phyloP scores from a whole-genome alignment of 306 rosid species.

The Cucurbita maxima region DNA sequence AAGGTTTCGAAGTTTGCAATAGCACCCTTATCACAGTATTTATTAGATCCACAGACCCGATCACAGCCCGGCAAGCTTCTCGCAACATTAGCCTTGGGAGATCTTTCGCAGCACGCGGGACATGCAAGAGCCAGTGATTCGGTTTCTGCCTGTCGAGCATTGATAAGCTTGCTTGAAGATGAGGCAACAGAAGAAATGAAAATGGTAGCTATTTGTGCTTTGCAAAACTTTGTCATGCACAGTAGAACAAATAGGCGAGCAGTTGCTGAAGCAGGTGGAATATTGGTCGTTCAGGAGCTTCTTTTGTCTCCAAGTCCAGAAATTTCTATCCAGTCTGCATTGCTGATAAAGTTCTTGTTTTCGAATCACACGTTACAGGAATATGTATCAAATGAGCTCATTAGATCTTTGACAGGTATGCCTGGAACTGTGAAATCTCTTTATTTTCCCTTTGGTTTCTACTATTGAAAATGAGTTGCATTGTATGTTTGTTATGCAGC shows the following conservation, averaged over 20 bases:
- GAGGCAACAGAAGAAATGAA: slow-evolving; percentile 93
- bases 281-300: slow-evolving; percentile 86
- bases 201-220: slow-evolving; percentile 83
- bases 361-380: slow-evolving; percentile 94
- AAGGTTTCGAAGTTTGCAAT: slow-evolving; percentile 82
- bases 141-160: slow-evolving; percentile 90
- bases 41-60: slow-evolving; percentile 81
- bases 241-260: slow-evolving; percentile 96
- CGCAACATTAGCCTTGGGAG: slow-evolving; percentile 79
- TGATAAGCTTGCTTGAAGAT: slow-evolving; percentile 87
- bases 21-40: slow-evolving; percentile 86
- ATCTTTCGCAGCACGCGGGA: slow-evolving; percentile 82
- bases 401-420: slow-evolving; percentile 83
- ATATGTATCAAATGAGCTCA: slow-evolving; percentile 89
- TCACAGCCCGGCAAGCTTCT: slow-evolving; percentile 82
- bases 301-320: slow-evolving; percentile 64
- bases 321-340: slow-evolving; percentile 74
- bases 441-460: not conserved
- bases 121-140: slow-evolving; percentile 75
- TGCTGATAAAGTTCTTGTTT: slow-evolving; percentile 71
- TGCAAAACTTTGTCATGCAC: slow-evolving; percentile 94
- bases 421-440: not conserved
- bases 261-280: slow-evolving; percentile 97
- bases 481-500: slow-evolving; percentile 43
- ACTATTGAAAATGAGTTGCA: slow-evolving; percentile 2